Base-by-base conservation (phyloP, 495 filamentous ascomycete species). In the Acidomyces sp. region DNA sequence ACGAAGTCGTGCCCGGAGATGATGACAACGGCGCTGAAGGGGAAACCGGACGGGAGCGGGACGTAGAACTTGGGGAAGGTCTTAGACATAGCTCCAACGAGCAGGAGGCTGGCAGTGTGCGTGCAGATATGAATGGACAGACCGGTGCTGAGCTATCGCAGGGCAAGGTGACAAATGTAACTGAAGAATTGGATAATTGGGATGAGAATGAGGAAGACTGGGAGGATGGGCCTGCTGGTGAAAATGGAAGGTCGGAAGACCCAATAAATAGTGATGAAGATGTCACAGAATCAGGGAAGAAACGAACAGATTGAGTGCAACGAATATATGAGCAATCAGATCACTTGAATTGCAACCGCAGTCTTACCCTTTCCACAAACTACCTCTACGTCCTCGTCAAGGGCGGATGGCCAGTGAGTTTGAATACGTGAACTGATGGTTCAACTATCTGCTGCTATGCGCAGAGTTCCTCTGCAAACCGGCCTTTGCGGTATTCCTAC, bases 1-100 rank as follows among this genome's bases (percentile, higher is more conserved):
- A 92, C 49, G 66, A 68, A 15, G 60, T 74, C 12, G 75, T 83
- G 24, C 67, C 72, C 4, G 69, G 65, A 23, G 62, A 63, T 21
- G 70, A 70, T 6, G 11, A 26, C 2, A 28, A 28, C 3, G 41
- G 37, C 3, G 61, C 60, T 1, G 70, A 69, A 25, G 55, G 63
- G 11, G 74, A 75, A 39, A 55, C 55, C 15, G 46, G 37, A 12
- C 59, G 59, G 3, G 61, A 64, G 50, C 56, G 58, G 39, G 59
- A 65, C 34, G 46, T 65, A 10, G 61, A 61, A 34, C 53, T 62
- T 6, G 58, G 53, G 11, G 54, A 57, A 30, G 57, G 39, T 22
- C 37, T 50, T 28, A 49, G 51, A 26, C 9, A 12, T 4, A n/a
- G 22, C 24, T 37, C 27, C 49, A 57, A 24, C 52, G 59, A 26